phyloP scores from a whole-genome alignment of 495 filamentous ascomycete genomes.

The Daldinia loculata region DNA sequence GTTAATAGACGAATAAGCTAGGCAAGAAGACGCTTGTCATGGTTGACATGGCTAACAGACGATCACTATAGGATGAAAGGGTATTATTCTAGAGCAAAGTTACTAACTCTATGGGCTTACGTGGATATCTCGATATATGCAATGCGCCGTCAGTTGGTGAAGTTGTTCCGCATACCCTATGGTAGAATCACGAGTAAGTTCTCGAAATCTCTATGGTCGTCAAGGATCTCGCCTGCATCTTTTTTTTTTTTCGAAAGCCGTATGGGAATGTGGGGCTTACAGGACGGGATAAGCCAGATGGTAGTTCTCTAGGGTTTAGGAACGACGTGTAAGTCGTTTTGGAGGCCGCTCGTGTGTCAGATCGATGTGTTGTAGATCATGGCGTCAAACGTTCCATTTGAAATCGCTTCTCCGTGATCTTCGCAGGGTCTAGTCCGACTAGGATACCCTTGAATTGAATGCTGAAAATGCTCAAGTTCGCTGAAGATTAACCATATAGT shows the following conservation, averaged over 20 bases:
- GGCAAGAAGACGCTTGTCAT: constrained; percentile 13
- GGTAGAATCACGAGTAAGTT: no score
- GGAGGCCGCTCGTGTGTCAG: constrained; percentile 45
- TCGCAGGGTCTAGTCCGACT: constrained; percentile 42
- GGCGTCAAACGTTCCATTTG: constrained; percentile 52
- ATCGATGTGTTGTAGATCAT: constrained; percentile 50
- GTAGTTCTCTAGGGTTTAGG: constrained; percentile 34
- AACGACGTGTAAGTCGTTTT: constrained; percentile 44
- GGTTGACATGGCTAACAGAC: constrained; percentile 21
- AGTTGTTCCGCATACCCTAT: constrained; percentile 44
- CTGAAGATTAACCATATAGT: not conserved
- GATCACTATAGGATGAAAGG: constrained; percentile 34
- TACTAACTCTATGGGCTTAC: constrained; percentile 17
- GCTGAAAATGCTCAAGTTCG: not conserved
- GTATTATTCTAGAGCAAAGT: constrained; percentile 25
- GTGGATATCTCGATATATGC: constrained; percentile 46
- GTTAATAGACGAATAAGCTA: constrained; percentile 14
- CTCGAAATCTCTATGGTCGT: constrained; percentile 1
- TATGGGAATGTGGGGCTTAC: constrained; percentile 15
- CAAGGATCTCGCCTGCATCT: constrained; percentile 8
- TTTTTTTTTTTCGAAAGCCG: constrained; percentile 8
- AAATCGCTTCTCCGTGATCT: constrained; percentile 46
- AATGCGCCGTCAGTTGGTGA: constrained; percentile 40
- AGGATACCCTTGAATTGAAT: constrained; percentile 16
- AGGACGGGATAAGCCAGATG: constrained; percentile 4